phyloP scores from a whole-genome alignment of 1,139 yeast species.

The Yamadazyma atmosphaerica region DNA sequence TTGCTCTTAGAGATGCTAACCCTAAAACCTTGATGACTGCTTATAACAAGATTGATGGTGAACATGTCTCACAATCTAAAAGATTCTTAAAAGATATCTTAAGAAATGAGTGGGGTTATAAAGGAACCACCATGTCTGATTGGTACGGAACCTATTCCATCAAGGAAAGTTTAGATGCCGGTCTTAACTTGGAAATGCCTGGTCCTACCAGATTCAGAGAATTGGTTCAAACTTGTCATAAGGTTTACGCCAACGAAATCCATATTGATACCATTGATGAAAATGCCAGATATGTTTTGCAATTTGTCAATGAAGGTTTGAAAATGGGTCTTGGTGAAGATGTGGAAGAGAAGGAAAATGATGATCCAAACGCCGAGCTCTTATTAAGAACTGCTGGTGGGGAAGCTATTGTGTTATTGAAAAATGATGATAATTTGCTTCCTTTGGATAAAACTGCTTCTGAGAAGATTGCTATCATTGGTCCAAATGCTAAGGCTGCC shows the following conservation, averaged over 20 bases:
- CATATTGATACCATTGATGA: conserved; percentile 37
- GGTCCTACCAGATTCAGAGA: conserved; percentile 55
- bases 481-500: conserved; percentile 36
- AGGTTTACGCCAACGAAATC: conserved; percentile 31
- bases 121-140: conserved; percentile 59
- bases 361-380: conserved; percentile 43
- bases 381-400: conserved; percentile 49
- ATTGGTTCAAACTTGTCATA: conserved; percentile 35
- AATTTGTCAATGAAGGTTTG: conserved; percentile 44
- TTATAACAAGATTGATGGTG: conserved; percentile 61
- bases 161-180: conserved; percentile 49
- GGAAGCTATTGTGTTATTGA: conserved; percentile 55
- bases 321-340: conserved; percentile 44
- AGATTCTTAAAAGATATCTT: conserved; percentile 44
- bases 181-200: conserved; percentile 66
- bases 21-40: conserved; percentile 60
- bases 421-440: conserved; percentile 44
- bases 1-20: conserved; percentile 50
- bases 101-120: conserved; percentile 56
- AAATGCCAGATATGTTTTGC: conserved; percentile 46
- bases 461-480: conserved; percentile 35
- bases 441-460: conserved; percentile 34
- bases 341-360: conserved; percentile 38
- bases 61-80: conserved; percentile 50
- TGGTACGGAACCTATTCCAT: conserved; percentile 63